A percentile compares a stretch with the other conserved stretches of the same genome.
Evolutionary conservation across 169 alveolate species (phyloP).

Genomic region (Plasmodium gaboni): DNA sequence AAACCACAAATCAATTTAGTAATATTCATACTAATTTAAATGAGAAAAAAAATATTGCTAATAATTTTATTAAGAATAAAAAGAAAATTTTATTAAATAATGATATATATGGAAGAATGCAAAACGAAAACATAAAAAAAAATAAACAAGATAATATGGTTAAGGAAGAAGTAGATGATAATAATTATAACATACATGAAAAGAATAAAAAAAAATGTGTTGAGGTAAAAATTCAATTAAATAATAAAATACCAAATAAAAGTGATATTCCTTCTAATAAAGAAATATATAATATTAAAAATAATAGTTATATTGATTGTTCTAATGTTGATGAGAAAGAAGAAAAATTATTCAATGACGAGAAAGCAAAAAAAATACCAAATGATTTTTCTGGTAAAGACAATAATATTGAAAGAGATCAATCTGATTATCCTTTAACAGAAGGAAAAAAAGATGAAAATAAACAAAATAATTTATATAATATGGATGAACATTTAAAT

Average conservation of each 20-base stretch:
- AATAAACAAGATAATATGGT: not conserved
- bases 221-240: not conserved
- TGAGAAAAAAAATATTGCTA: constrained; percentile 5
- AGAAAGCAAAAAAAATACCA: not conserved
- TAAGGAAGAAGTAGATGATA: constrained; percentile 1
- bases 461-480: too few species aligned
- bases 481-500: too few species aligned
- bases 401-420: too few species aligned
- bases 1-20: not conserved
- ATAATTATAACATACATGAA: not conserved
- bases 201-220: not conserved
- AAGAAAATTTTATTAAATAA: constrained; percentile 8
- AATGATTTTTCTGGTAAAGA: too few species aligned
- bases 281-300: not conserved
- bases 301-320: not conserved
- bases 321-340: constrained; percentile 9
- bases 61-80: not conserved
- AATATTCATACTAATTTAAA: constrained; percentile 3
- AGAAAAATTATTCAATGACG: not conserved
- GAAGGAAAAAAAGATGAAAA: too few species aligned
- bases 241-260: not conserved
- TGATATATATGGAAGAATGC: not conserved
- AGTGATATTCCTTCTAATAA: not conserved
- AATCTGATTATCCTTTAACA: too few species aligned
- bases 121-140: constrained; percentile 1